These are phyloP conservation scores for Exophiala sp. DNA, from an alignment of 2,329 filamentous ascomycete genomes.

Conservation along the genomic window DNA sequence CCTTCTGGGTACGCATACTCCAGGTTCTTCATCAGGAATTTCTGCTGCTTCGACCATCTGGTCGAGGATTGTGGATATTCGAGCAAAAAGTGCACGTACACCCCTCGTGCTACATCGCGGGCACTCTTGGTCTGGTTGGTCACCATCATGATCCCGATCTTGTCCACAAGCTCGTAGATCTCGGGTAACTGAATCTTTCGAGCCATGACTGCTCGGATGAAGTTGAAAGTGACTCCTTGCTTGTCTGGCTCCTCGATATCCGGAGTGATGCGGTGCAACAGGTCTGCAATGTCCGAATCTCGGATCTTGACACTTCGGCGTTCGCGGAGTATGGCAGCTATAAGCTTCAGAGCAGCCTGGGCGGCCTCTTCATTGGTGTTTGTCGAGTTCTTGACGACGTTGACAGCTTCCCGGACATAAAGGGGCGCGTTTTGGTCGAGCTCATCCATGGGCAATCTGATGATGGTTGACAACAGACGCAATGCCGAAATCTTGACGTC, in stretches of 20 bases:
- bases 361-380: conserved; percentile 77
- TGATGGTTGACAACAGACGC: conserved; percentile 74
- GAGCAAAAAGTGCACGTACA: conserved; percentile 88
- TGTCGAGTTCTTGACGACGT: conserved; percentile 67
- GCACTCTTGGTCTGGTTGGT: conserved; percentile 88
- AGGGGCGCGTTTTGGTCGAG: conserved; percentile 67
- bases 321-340: conserved; percentile 79
- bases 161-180: conserved; percentile 87
- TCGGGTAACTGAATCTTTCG: conserved; percentile 77
- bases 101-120: conserved; percentile 76
- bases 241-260: conserved; percentile 90
- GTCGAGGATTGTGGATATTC: conserved; percentile 91
- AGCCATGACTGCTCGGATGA: conserved; percentile 78
- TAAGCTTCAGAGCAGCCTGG: conserved; percentile 81
- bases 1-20: conserved; percentile 86
- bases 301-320: conserved; percentile 68
- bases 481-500: conserved; percentile 88
- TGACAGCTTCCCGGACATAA: conserved; percentile 78
- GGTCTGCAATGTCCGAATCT: conserved; percentile 72
- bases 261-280: conserved; percentile 74
- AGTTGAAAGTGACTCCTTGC: conserved; percentile 90
- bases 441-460: conserved; percentile 70
- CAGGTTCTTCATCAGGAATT: conserved; percentile 83
- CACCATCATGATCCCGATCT: conserved; percentile 87
- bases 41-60: conserved; percentile 81